Evolutionary conservation across 2,329 filamentous ascomycete genomes (phyloP), one percentile per base, ranked within the genome.

Genomic region (Chrysoporthe cubensis): DNA sequence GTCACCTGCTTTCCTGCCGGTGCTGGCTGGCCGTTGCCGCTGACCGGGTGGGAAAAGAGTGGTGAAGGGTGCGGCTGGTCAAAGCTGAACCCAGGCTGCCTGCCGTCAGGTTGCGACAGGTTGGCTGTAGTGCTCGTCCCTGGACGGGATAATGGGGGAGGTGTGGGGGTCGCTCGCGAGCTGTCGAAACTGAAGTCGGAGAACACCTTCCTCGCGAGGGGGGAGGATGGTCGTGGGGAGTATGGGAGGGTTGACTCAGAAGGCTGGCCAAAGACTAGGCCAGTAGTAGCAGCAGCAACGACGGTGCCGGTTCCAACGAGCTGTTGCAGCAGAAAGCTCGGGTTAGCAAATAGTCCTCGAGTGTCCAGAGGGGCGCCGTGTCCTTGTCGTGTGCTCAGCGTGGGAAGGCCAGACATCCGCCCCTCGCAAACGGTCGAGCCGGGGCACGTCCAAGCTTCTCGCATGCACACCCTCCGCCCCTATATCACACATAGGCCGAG

Each of bases 291-390:
- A 74, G 86, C 85, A 78, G 86, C 87, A 76, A 88, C 84, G 72
- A 85, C 86, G 78, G 86, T 86, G 77, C 87, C 85, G 73, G 86
- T 84, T 78, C 86, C 87, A 78, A 88, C 84, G 74, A 89, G 85
- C 87, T 89, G 74, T 61, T 63, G 21, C 13, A 57, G 42, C 5
- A 2, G 62, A 43, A 37, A 37, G 13, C 9, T 32, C 21, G 13
- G 40, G 61, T 70, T 64, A 70, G 68, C 62, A 65, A 37, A 8
- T 21, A 13, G 44, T 44, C 13, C 18, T n/a, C 2, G 14, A 42
- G 16, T 14, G 5, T 21, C 21, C 26, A 26, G 26, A 3, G 16
- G 14, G 44, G 13, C 8, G 18, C 18, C 9, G 9, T 42, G 16
- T 26, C 44, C 11, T 14, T 11, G 13, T 58, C 18, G 11, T 11